phyloP scores from a whole-genome alignment of 1,284 basidiomycete species.

The Cryptococcus jaspeensis region DNA sequence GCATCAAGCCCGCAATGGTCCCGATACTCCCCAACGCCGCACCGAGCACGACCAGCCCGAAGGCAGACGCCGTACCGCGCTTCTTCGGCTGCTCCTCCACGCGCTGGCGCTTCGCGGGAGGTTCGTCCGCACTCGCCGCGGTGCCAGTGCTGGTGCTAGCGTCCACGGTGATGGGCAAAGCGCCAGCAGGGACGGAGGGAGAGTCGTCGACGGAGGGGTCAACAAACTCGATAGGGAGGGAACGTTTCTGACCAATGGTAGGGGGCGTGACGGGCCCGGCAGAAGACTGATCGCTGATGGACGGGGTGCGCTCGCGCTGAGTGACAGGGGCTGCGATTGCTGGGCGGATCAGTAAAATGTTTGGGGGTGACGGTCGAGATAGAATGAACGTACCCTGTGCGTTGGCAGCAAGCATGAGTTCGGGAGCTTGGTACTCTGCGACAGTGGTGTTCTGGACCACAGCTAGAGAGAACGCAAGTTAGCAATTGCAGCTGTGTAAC shows the following conservation, averaged over 20 bases:
- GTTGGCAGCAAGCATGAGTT: no score
- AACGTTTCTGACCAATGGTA: constrained; percentile 6
- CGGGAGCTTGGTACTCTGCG: no score
- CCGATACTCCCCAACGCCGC: constrained; percentile 33
- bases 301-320: neutral
- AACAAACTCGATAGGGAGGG: constrained; percentile 12
- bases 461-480: neutral
- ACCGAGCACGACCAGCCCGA: constrained; percentile 30
- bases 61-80: neutral
- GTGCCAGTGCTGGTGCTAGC: neutral
- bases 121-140: neutral
- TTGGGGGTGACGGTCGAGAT: no score
- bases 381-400: no score
- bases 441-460: neutral
- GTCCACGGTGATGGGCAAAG: neutral
- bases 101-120: neutral
- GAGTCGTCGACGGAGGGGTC: neutral
- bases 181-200: neutral
- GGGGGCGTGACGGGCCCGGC: constrained; percentile 9
- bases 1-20: constrained; percentile 38
- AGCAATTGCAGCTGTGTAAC: no score
- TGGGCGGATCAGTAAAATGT: no score
- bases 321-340: no score
- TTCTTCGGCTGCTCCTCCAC: neutral
- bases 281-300: constrained; percentile 1